Evolutionary conservation across 306 rosid species (phyloP).

Genomic region (Vigna angularis): DNA sequence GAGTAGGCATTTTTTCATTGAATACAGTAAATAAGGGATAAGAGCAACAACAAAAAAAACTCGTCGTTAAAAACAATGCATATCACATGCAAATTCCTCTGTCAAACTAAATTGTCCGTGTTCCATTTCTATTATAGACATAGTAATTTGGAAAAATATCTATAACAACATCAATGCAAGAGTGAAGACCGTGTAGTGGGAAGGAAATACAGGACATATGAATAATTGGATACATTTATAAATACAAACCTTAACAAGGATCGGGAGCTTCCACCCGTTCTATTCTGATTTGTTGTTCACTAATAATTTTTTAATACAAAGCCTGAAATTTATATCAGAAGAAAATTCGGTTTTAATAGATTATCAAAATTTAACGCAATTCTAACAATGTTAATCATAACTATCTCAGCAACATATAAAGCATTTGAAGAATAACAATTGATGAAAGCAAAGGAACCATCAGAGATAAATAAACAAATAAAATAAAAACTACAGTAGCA

Average conservation of each 20-base stretch:
- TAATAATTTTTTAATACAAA: constrained; percentile 28
- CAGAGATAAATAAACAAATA: background rate
- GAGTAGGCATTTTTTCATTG: background rate
- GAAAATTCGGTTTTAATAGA: background rate
- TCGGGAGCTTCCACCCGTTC: constrained; percentile 14
- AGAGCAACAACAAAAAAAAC: too few relatives aligned
- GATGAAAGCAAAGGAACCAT: background rate
- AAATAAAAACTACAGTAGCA: background rate
- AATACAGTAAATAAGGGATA: background rate
- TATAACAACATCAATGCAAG: background rate
- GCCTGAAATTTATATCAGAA: constrained; percentile 13
- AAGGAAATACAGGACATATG: background rate
- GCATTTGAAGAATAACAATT: background rate
- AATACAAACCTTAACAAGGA: constrained; percentile 19
- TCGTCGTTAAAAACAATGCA: background rate
- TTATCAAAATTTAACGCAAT: background rate
- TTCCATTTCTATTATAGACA: background rate
- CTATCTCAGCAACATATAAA: background rate
- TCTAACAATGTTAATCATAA: background rate
- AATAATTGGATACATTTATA: background rate
- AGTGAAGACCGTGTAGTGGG: background rate
- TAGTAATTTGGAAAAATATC: background rate
- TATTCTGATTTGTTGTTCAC: constrained; percentile 7
- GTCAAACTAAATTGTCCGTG: background rate
- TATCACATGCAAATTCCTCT: background rate